These are phyloP conservation scores for Larix sibirica DNA, from an alignment of 83 land plant species.

Conservation along the genomic window DNA sequence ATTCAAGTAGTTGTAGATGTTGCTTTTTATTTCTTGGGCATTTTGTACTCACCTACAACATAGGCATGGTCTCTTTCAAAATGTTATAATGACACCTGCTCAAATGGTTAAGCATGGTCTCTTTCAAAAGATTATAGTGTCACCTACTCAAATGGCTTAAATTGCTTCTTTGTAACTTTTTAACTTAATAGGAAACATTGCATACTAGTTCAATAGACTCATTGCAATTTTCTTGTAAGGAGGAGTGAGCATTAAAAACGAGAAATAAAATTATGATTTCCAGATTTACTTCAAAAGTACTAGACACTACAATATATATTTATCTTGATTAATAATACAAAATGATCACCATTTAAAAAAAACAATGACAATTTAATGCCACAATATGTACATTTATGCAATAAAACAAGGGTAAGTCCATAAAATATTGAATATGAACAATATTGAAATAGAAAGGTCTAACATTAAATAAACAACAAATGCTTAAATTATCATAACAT, in stretches of 20 bases:
- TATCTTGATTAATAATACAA: no score
- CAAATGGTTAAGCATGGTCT: no score
- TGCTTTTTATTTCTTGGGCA: conserved; percentile 52
- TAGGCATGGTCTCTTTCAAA: conserved; percentile 90
- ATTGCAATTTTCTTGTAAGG: conserved; percentile 71
- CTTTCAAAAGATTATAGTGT: no score
- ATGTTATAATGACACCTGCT: conserved; percentile 70
- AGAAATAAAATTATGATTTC: no score
- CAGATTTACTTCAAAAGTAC: no score
- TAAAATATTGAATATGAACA: neutral
- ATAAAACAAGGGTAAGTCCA: neutral
- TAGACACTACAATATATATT: no score
- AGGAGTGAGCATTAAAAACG: neutral
- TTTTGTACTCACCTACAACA: conserved; percentile 75
- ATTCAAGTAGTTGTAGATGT: neutral
- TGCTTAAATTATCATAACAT: neutral
- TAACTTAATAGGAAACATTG: no score
- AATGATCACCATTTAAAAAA: conserved; percentile 84
- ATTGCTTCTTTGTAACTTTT: conserved; percentile 59
- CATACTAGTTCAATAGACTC: conserved; percentile 58
- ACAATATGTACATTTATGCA: conserved; percentile 71
- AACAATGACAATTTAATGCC: conserved; percentile 82
- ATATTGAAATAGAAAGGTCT: neutral
- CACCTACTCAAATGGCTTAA: conserved; percentile 69
- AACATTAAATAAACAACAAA: neutral